These are phyloP conservation scores for Spencermartinsiella europaea DNA, from an alignment of 805 yeast species.

Conservation along the genomic window DNA sequence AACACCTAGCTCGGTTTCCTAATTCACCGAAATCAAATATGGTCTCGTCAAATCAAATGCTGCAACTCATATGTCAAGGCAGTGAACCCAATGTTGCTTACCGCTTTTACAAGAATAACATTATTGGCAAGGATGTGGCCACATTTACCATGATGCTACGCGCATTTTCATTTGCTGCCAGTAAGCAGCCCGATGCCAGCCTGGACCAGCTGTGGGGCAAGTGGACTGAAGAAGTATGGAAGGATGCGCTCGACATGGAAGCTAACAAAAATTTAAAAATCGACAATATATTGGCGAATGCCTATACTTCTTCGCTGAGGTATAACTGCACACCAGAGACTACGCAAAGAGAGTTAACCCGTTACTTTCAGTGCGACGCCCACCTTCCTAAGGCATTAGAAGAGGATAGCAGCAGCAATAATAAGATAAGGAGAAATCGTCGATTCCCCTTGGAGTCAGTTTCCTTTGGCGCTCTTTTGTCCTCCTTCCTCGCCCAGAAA, in stretches of 20 bases:
- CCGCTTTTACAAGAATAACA: background rate
- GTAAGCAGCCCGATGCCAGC: too few relatives aligned
- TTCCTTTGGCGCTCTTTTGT: background rate
- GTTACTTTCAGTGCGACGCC: background rate
- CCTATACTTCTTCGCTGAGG: background rate
- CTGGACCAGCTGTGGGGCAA: too few relatives aligned
- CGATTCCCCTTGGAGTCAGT: background rate
- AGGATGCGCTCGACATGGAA: too few relatives aligned
- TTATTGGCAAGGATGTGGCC: background rate
- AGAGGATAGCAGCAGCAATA: too few relatives aligned
- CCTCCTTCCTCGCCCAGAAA: background rate
- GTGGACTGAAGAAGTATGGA: too few relatives aligned
- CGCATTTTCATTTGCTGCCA: background rate
- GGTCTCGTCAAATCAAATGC: background rate
- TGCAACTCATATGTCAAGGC: background rate
- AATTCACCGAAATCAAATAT: background rate
- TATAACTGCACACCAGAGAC: background rate
- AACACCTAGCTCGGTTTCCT: background rate
- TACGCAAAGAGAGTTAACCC: background rate
- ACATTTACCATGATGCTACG: constrained; percentile 1
- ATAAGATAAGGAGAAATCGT: too few relatives aligned
- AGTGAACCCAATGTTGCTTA: background rate
- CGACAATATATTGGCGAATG: too few relatives aligned
- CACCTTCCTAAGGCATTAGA: too few relatives aligned
- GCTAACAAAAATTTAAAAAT: too few relatives aligned